Percentiles rank a stretch among this genome's conserved stretches.
Conservation (phyloP, 257 asterid species). For the Echium plantagineum region DNA sequence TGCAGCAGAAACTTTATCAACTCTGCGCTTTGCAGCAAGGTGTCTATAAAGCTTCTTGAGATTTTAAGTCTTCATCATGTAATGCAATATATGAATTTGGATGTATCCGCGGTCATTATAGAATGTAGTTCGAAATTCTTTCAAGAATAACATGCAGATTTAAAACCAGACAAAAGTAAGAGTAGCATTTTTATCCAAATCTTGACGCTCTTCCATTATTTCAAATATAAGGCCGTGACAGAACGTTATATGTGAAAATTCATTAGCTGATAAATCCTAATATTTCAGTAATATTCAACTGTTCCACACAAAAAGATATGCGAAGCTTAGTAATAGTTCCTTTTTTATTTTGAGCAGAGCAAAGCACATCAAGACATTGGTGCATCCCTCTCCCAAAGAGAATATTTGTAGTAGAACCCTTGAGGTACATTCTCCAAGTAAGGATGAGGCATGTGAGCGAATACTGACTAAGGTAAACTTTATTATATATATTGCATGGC, state of each 20-base stretch:
- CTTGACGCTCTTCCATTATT: neutral
- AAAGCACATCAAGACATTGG: constrained; percentile 58
- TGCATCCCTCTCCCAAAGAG: constrained; percentile 19
- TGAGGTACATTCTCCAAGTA: constrained; percentile 15
- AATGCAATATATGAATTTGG: neutral
- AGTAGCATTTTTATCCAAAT: no score
- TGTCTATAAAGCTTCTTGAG: constrained; percentile 10
- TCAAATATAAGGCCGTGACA: neutral
- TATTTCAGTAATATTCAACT: neutral
- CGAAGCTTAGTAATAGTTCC: constrained; percentile 12
- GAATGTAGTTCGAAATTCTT: neutral
- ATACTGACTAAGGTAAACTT: constrained; percentile 44
- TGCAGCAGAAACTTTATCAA: constrained; percentile 68
- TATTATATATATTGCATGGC: neutral
- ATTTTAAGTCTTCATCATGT: neutral
- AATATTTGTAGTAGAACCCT: constrained; percentile 23
- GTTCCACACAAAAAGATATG: constrained; percentile 3
- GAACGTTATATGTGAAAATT: neutral
- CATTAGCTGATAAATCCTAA: neutral
- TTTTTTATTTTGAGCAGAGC: constrained; percentile 44
- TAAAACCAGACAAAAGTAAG: no score
- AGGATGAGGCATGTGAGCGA: constrained; percentile 44
- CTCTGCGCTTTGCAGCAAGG: constrained; percentile 91
- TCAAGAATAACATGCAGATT: no score
- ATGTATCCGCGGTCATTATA: neutral